These are phyloP conservation scores for Prunus fruticosa DNA, from an alignment of 306 rosid genomes.

Conservation along the genomic window DNA sequence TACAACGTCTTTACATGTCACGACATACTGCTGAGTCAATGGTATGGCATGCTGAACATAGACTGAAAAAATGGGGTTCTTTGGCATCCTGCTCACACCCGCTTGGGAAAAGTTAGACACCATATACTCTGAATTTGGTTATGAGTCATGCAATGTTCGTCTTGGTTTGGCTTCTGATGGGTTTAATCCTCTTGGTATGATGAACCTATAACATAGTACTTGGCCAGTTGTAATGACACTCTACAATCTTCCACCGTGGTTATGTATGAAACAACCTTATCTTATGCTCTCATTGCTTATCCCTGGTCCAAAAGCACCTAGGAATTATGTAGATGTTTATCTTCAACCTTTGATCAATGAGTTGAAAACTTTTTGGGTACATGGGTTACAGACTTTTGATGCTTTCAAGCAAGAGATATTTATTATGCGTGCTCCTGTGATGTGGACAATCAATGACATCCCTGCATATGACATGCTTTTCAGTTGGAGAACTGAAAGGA, in stretches of 20 bases:
- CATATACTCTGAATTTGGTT: neutral
- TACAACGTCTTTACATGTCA: neutral
- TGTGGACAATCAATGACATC: conserved; percentile 5
- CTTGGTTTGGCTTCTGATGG: neutral
- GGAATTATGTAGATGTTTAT: neutral
- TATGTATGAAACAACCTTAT: neutral
- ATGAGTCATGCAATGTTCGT: neutral
- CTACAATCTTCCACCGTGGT: neutral
- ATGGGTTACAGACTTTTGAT: neutral
- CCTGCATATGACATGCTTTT: neutral
- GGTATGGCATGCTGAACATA: neutral
- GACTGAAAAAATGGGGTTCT: neutral
- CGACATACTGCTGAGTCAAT: neutral
- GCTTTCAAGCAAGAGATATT: neutral
- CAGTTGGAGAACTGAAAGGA: no score
- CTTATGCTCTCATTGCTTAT: neutral
- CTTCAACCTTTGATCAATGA: neutral
- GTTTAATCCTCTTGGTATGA: neutral
- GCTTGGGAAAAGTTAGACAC: neutral
- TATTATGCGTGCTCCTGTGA: neutral
- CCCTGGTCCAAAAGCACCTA: neutral
- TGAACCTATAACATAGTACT: neutral
- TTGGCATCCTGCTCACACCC: neutral
- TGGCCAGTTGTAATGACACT: neutral
- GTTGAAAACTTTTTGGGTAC: neutral